Evolutionary conservation across 306 rosid genomes (phyloP), one percentile per base, ranked within the genome.

Genomic region (Begonia peltatifolia): DNA sequence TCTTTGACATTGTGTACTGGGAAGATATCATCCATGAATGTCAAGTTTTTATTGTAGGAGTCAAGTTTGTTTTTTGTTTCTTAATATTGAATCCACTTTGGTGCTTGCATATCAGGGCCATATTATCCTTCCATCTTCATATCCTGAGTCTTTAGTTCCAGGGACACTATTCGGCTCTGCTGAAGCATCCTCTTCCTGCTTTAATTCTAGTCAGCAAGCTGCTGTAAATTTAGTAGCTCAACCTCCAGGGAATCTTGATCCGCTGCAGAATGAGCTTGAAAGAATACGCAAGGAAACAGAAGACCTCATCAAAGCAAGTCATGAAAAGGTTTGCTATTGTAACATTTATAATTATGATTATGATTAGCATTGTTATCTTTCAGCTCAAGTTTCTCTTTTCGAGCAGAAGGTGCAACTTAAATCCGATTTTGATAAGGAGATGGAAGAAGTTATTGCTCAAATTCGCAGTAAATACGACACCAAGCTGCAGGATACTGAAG

Each of bases 401-500:
- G 63, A 57, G 72, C 95, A 89, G 97, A 85, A 66, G 60, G 65
- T 66, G 70, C 80, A 42, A 59, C 56, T 80, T 70, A 65, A 68
- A 55, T 35, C 62, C 54, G 87, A 78, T 50, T 66, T 67, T 50
- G 85, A 72, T 46, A 85, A 81, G 73, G 89, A 85, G 60, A 14
- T 74, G 0, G 85, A 72, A 63, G 80, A 81, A 48, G 60, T 54
- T 18, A 30, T 47, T 50, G 63, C 71, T 58, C 64, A 71, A 73
- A 63, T 84, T 67, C 76, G 41, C 41, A 65, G 54, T 56, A 80
- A 82, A 73, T 89, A 74, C 60, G 90, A 72, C 7, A 42, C 46
- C 43, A 76, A 68, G 62, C 17, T 59, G 17, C 73, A 65, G 64
- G 83, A 78, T 58, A 36, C 44, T 20, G 94, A 78, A 42, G 46